Evolutionary conservation across 2,329 filamentous ascomycete species (phyloP), one percentile per base, ranked within the genome.

Genomic region (Aspergillus sp.): DNA sequence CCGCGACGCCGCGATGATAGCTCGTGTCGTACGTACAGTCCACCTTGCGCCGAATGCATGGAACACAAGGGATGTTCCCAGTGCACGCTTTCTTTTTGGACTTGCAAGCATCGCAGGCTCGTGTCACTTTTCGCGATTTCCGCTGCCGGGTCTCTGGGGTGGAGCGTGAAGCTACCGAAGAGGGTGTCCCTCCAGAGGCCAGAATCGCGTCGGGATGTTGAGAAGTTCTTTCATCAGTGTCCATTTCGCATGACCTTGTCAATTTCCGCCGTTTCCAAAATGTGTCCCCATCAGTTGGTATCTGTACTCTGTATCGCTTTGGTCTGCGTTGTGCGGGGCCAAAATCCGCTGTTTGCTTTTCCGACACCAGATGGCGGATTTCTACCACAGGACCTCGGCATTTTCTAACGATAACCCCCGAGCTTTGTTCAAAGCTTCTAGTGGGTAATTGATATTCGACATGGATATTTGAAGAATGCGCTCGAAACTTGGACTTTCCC

Each of bases 41-140:
- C n/a, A 44, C 20, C 26, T 59, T 53, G 8, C 57, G 59, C 15
- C 60, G 61, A 4, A 58, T 38, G 45, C 65, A 67, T 4, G 64
- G 64, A 13, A 48, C 58, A 48, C 65, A 66, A 9, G 65, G 65
- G 15, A 67, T 60, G 6, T 47, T 63, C 12, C 65, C 65, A 3
- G 64, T 67, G 45, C 64, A 67, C 6, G 65, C 61, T 45, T 67
- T 67, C 38, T 67, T 67, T 48, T 65, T 65, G 9, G 56, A 34
- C 47, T 65, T 66, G 55, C 65, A 67, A n/a, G 60, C 58, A 50
- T 67, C 64, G 44, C 64, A 67, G 30, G 65, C 65, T 34, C 65
- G 60, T n/a, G 64, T 66, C 24, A 67, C 64, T 49, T 67, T 67
- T 38, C 63, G 58, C 52, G 59, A 50, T 57, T 66, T 67, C 42